Base-by-base conservation (phyloP, 805 yeast species). In the Grigorovia humatica region DNA sequence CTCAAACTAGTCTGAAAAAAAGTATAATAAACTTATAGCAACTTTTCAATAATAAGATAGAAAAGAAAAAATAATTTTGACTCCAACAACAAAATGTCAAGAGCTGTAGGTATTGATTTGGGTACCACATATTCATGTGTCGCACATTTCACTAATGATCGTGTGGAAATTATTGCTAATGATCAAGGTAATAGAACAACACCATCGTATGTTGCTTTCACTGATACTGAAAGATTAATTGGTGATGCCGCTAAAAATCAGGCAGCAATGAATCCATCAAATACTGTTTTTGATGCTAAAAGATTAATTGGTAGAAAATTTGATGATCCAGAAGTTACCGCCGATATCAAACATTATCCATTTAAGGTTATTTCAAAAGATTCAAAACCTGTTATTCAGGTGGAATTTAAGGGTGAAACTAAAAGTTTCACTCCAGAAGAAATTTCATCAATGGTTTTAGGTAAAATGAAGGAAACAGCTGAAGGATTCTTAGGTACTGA, bases 131-230 rank as follows among this genome's bases (percentile, higher is more conserved):
- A 88, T 77, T 88, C 96, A 49, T 89, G 96, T 82, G 96, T 89
- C 57, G 96, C 96, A 63, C 95, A 88, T 68, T 88, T 88, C 78
- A 78, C 88, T 64, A 86, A 86, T 68, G 95, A 91, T 62, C 79
- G 86, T 69, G 97, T 90, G 50, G 97, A 90, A 74, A 90, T 89
- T 72, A 86, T 89, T 69, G 96, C 97, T 66, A 89, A 89, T 71
- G 97, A 90, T 73, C 97, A 89, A 78, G 97, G 97, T 82, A 89
- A 89, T 81, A 88, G 97, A 80, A 89, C 90, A 54, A 90, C 97
- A 52, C 96, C 97, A 53, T 90, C 96, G 35, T 90, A 85, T 70
- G 97, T 90, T 52, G 96, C 96, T 44, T 89, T 89, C 77, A 87
- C 96, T 51, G 93, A 85, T 61, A 80, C 85, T 52, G 97, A 89